A percentile compares a stretch with the other conserved stretches of the same genome.
Evolutionary conservation across 2,329 filamentous ascomycete genomes (phyloP).

Genomic region (Pseudogymnoascus sp.): DNA sequence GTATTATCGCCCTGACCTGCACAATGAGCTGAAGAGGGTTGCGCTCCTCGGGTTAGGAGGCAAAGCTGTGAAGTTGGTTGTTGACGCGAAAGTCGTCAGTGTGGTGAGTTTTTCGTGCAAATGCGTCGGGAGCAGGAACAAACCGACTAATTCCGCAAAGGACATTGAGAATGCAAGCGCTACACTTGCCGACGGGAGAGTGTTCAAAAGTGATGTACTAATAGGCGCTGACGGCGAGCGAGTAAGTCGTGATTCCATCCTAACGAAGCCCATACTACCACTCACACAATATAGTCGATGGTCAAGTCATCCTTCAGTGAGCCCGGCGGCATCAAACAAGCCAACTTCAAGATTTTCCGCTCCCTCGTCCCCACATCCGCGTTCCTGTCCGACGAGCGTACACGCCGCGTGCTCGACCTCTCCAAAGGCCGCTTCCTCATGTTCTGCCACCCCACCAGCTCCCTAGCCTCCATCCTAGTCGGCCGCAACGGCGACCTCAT

Average conservation of each 20-base stretch:
- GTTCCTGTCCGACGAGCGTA: neutral
- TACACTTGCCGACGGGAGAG: neutral
- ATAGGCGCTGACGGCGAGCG: neutral
- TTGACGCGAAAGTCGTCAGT: neutral
- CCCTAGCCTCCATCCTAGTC: neutral
- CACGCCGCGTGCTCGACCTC: neutral
- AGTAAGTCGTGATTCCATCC: neutral
- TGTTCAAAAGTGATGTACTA: neutral
- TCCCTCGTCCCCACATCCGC: neutral
- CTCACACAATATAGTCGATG: neutral
- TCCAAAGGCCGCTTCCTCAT: neutral
- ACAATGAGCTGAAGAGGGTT: slow-evolving; percentile 1
- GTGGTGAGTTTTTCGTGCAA: neutral
- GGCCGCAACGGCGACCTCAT: neutral
- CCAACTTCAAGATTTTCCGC: neutral
- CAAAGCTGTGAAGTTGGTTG: neutral
- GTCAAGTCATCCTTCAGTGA: neutral
- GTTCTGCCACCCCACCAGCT: neutral
- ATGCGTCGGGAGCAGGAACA: neutral
- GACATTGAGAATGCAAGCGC: neutral
- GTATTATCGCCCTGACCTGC: neutral
- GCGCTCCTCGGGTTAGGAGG: neutral
- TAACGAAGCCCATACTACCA: neutral
- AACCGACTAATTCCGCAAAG: neutral
- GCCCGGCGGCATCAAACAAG: neutral